Percentiles rank a stretch among this genome's conserved stretches.
Evolutionary conservation across 192 early-diverging fungal genomes (phyloP).

Genomic region (Glomus cerebriforme): DNA sequence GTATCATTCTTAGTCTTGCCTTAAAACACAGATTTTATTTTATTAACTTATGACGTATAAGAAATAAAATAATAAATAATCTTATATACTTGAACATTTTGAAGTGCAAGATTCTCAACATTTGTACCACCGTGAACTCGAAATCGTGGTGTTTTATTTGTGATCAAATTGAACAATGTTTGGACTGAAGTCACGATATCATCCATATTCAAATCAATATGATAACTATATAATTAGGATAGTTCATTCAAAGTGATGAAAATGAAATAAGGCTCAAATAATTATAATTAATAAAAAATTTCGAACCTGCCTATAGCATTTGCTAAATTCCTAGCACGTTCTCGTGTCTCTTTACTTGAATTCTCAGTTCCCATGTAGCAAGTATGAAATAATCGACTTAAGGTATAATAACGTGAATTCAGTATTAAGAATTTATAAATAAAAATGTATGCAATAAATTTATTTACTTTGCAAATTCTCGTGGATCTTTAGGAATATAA

Average conservation of each 20-base stretch:
- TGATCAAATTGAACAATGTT: conserved; percentile 72
- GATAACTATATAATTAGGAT: conserved; percentile 66
- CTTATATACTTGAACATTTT: conserved; percentile 82
- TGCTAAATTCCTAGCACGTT: conserved; percentile 80
- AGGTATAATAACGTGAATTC: not conserved
- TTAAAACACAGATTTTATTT: conserved; percentile 20
- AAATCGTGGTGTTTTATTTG: conserved; percentile 74
- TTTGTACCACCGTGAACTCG: conserved; percentile 81
- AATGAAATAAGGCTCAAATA: too few relatives aligned
- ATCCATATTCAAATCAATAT: conserved; percentile 90
- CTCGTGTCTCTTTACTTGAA: conserved; percentile 83
- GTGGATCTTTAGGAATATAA: conserved; percentile 75
- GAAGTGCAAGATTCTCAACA: conserved; percentile 92
- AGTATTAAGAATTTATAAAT: not conserved
- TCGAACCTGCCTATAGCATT: conserved; percentile 68
- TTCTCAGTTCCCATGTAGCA: conserved; percentile 96
- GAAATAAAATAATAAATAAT: not conserved
- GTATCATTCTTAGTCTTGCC: conserved; percentile 92
- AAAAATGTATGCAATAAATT: not conserved
- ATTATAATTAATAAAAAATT: too few relatives aligned
- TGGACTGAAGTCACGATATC: conserved; percentile 74
- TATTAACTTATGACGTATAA: not conserved
- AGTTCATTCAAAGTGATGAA: not conserved
- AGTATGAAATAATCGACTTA: conserved; percentile 83
- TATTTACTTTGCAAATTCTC: conserved; percentile 74